Evolutionary conservation across 768 basidiomycete genomes (phyloP).

Genomic region (Xerocomellus intermedius): DNA sequence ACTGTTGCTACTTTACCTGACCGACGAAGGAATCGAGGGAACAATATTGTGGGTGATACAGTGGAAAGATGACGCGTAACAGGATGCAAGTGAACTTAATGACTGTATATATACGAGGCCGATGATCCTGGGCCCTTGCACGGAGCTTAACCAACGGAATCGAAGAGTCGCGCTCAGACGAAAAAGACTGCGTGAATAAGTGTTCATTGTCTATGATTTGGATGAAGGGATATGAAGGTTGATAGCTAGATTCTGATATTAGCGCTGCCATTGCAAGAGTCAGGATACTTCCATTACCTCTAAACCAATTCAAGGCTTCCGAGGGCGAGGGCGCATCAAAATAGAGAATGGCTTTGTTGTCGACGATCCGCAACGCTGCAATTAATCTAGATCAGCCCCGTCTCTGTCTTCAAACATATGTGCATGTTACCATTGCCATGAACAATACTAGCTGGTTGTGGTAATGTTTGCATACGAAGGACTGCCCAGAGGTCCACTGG

Average conservation of each 20-base stretch:
- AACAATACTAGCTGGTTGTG: constrained; percentile 87
- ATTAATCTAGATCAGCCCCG: constrained; percentile 5
- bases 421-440: constrained; percentile 70
- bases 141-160: constrained; percentile 10
- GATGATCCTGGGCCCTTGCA: constrained; percentile 20
- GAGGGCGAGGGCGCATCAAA: constrained; percentile 84
- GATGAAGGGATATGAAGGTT: constrained; percentile 86
- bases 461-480: constrained; percentile 89
- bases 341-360: constrained; percentile 89
- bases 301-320: constrained; percentile 86
- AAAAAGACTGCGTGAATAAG: constrained; percentile 6
- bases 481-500: constrained; percentile 95
- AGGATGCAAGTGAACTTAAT: constrained; percentile 35
- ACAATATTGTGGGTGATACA: constrained; percentile 33
- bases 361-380: constrained; percentile 79
- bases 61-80: constrained; percentile 30
- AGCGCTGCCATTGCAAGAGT: not conserved
- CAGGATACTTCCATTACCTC: constrained; percentile 52
- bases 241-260: constrained; percentile 53
- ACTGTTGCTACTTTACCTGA: constrained; percentile 29
- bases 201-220: constrained; percentile 52
- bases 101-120: constrained; percentile 36
- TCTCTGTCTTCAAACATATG: not conserved
- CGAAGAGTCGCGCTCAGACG: constrained; percentile 6
- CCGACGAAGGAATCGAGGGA: constrained; percentile 10